phyloP scores from a whole-genome alignment of 768 basidiomycete genomes.

The Kwoniella dendrophila region DNA sequence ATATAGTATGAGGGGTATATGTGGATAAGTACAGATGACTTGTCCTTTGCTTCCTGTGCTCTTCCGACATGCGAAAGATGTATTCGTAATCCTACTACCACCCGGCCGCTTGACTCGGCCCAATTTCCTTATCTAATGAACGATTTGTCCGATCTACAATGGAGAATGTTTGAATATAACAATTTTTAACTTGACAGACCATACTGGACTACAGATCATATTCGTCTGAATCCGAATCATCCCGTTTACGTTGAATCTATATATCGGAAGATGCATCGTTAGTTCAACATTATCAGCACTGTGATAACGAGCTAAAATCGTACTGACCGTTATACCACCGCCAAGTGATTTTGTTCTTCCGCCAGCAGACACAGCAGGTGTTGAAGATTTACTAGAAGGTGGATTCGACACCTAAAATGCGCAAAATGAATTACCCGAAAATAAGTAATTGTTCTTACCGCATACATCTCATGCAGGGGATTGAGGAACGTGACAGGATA shows the following conservation, averaged over 20 bases:
- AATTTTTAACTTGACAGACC: background rate
- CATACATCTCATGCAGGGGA: background rate
- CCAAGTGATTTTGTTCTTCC: conserved; percentile 42
- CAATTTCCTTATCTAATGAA: too few species aligned
- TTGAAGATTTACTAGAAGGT: conserved; percentile 26
- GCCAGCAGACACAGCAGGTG: conserved; percentile 23
- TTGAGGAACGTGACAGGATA: too few species aligned
- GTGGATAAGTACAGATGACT: background rate
- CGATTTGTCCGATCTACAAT: too few species aligned
- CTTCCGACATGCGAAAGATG: too few species aligned
- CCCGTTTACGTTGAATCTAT: conserved; percentile 54
- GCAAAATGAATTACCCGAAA: background rate
- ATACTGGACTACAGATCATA: conserved; percentile 45
- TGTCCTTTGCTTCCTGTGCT: too few species aligned
- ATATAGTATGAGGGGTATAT: background rate
- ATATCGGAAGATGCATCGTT: background rate
- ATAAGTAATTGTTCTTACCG: too few species aligned
- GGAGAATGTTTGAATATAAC: too few species aligned
- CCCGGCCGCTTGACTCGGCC: too few species aligned
- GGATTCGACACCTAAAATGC: conserved; percentile 41
- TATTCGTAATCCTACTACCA: too few species aligned
- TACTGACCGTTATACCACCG: conserved; percentile 49
- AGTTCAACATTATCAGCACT: conserved; percentile 1
- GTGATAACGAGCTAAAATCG: background rate
- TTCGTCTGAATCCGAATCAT: conserved; percentile 55